These are phyloP conservation scores for Neurospora crassa DNA, from an alignment of 2,329 filamentous ascomycete genomes.

Conservation along the genomic window DNA sequence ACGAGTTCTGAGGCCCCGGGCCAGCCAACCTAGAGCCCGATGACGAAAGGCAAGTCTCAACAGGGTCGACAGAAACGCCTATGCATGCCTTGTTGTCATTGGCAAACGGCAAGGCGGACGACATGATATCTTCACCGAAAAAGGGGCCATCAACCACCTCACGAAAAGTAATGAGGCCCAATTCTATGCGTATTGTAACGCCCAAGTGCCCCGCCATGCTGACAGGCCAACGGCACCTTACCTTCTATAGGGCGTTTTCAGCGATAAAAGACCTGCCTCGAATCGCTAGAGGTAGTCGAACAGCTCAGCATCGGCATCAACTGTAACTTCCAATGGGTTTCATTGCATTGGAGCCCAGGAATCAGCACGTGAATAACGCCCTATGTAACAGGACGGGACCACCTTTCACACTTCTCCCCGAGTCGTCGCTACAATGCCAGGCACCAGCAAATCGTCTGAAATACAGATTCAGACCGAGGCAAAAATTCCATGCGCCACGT, in stretches of 20 bases:
- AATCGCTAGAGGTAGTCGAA: neutral
- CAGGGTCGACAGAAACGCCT: no score
- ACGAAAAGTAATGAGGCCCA: neutral
- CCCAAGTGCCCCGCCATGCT: neutral
- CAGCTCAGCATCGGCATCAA: neutral
- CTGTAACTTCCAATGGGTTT: neutral
- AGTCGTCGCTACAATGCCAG: neutral
- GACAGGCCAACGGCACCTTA: neutral
- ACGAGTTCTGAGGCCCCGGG: neutral
- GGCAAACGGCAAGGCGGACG: neutral
- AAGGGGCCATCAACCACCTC: neutral
- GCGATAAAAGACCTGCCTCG: neutral
- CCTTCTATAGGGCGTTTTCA: neutral
- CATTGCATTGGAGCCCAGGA: neutral
- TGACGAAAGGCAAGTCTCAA: neutral
- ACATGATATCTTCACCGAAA: neutral
- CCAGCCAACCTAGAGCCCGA: no score
- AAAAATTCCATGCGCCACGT: neutral
- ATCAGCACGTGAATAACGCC: neutral
- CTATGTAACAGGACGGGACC: neutral
- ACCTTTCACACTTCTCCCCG: no score
- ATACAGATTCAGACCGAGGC: neutral
- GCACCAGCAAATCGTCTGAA: neutral
- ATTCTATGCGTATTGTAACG: neutral
- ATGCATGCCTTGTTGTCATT: neutral